Base-by-base conservation (phyloP, 495 filamentous ascomycete genomes). In the Aspergillus funiculosus region DNA sequence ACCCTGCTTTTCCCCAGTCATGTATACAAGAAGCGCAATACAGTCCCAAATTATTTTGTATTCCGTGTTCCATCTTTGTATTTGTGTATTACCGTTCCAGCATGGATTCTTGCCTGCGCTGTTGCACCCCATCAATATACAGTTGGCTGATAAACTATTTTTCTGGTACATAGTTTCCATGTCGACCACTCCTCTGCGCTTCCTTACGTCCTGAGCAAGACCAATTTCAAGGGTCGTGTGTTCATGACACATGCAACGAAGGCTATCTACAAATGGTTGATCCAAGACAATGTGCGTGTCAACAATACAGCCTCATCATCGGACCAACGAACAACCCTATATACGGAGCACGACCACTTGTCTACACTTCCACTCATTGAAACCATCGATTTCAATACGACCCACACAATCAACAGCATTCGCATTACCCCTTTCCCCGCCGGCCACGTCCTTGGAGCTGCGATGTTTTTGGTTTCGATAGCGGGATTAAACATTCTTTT, bases 181-280 rank as follows among this genome's bases (percentile, higher is more conserved):
- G 76, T 97, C 55, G 92, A 98, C 64, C 92, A 98, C 70, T 94
- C 92, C 4, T 90, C 91, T 15, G 92, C 91, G 13, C 75, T 98
- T 19, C 92, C 92, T 25, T 98, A 96, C 64, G 92, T 98, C 44
- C 79, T 98, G 60, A 84, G 91, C 47, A 97, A 98, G 67, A 96
- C 92, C 35, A 95, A 94, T 59, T 98, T 98, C 76, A 83, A 85
- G 51, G 92, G 92, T 42, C 81, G 90, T 20, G 89, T 96, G 46
- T 96, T 96, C 70, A 98, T 96, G 91, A 98, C 92, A 19, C 92
- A 97, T 69, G 86, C 92, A 4, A 98, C 92, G 18, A 96, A 96
- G 66, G 92, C 92, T 48, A 98, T 98, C 66, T 98, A 98, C 76
- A 97, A 96, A 73, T 96, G 91, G 89, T 76, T 98, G 25, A 95